phyloP scores from a whole-genome alignment of 1,284 basidiomycete genomes.

The Ganoderma multipileum region DNA sequence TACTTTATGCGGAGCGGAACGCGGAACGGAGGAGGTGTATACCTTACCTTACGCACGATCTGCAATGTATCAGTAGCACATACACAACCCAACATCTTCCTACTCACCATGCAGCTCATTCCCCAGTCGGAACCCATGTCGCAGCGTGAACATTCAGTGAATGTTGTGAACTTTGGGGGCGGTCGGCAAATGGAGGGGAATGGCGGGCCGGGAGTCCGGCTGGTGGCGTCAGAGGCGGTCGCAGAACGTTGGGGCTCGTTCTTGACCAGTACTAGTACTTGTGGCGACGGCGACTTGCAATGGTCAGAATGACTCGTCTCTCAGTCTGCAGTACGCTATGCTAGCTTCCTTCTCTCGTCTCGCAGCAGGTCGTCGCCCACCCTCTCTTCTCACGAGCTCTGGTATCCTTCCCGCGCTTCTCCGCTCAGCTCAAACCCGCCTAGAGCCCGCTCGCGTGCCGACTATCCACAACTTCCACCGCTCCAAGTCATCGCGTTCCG shows the following conservation, averaged over 20 bases:
- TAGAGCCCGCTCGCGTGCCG: neutral
- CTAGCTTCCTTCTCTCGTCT: neutral
- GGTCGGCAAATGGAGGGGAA: too few relatives aligned
- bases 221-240: neutral
- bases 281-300: neutral
- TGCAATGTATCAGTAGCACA: conserved; percentile 23
- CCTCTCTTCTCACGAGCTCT: neutral
- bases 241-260: neutral
- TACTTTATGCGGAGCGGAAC: neutral
- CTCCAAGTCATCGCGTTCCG: neutral
- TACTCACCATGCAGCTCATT: neutral
- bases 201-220: neutral
- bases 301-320: neutral
- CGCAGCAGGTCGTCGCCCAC: neutral
- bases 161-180: too few relatives aligned
- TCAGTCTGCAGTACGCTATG: neutral
- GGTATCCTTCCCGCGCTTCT: neutral
- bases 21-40: neutral
- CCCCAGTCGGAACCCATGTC: too few relatives aligned
- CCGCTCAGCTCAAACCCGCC: neutral
- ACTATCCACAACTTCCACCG: neutral
- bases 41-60: conserved; percentile 5
- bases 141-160: too few relatives aligned
- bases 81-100: conserved; percentile 8
- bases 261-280: neutral